Evolutionary conservation across 2,329 filamentous ascomycete genomes (phyloP), one percentile per base, ranked within the genome.

Genomic region (Lasiodiplodia theobromae): DNA sequence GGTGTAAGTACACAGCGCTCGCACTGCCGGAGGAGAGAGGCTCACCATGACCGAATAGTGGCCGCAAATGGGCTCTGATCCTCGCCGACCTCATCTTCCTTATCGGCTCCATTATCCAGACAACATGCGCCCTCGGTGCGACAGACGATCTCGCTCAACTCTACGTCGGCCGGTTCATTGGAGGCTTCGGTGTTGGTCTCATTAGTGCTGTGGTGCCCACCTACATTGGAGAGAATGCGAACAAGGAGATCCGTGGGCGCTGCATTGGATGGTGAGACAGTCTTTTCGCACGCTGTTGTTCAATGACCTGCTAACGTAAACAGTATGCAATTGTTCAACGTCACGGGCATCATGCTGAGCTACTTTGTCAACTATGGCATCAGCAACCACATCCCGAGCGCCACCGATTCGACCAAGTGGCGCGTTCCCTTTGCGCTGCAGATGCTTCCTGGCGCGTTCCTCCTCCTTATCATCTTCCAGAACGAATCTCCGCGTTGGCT

Each of bases 351-450:
- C 25, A 85, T 83, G 63, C 74, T 86, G 21, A 81, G 82, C 44
- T 86, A 86, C 77, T 86, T 85, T 76, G 80, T 86, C 66, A 84
- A 86, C 73, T 86, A 85, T 70, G 84, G 84, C 44, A 84, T 86
- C 56, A 75, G 81, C 31, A 79, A 82, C 60, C 81, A 86, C 65
- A 78, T 76, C n/a, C 69, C 74, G 12, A 75, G 79, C 4, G 21
- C 51, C 2, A 65, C 57, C 10, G 79, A 80, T 47, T 80, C 83
- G 2, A 80, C 78, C n/a, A 85, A 86, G 74, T 87, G 85, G 85
- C 81, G 84, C 8, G 77, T 86, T 4, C 85, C 85, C 0, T 84
- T 87, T 25, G 84, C 82, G 1, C 76, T 87, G 11, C 85, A 87
- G 73, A 83, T 86, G 67, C 77, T 87, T 1, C 85, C 85, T 0